Base-by-base conservation (phyloP, 2,329 filamentous ascomycete genomes). In the Epichloe uncinata region DNA sequence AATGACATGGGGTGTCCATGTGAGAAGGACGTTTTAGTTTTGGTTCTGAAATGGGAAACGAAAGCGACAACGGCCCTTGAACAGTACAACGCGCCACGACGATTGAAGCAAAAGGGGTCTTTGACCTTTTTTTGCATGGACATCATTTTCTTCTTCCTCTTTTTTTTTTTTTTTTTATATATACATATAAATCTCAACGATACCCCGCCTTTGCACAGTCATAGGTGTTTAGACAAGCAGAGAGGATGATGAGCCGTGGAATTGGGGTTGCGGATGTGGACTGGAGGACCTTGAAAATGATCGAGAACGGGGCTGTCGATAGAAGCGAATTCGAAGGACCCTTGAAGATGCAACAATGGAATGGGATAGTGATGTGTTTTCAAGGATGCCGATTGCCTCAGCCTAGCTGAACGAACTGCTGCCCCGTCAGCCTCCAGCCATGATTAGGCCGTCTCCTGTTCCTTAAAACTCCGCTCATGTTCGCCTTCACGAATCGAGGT, bases 151-250 rank as follows among this genome's bases (percentile, higher is more conserved):
- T 56, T 26, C 9, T 13, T 42, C 11, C n/a, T 38, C 47, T 33
- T n/a, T n/a, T n/a, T n/a, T n/a, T n/a, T n/a, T 22, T 22, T 22
- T 5, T 22, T 22, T 22, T 4, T 59, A 64, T 58, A 66, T 65
- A 62, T 65, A 62, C 63, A 66, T 61, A 57, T 61, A 64, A 58
- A 66, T 66, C 64, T 66, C 64, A 66, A 66, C 64, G 64, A 66
- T 66, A 66, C 64, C 64, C 64, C 63, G 63, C 57, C 53, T 57
- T 47, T 52, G 56, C 54, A 54, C 51, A 52, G 49, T 50, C 50
- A 48, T 33, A 50, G 46, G 50, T 49, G 35, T 38, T 49, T 48
- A 58, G 58, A 56, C 49, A 50, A 46, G 42, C 36, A 48, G 16
- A 48, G 48, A 45, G 42, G 45, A 43, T n/a, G 20, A 18, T 1